Percentiles rank a stretch among this genome's conserved stretches.
These are phyloP conservation scores for Zangia roseola DNA, from an alignment of 768 basidiomycete species.

Conservation along the genomic window DNA sequence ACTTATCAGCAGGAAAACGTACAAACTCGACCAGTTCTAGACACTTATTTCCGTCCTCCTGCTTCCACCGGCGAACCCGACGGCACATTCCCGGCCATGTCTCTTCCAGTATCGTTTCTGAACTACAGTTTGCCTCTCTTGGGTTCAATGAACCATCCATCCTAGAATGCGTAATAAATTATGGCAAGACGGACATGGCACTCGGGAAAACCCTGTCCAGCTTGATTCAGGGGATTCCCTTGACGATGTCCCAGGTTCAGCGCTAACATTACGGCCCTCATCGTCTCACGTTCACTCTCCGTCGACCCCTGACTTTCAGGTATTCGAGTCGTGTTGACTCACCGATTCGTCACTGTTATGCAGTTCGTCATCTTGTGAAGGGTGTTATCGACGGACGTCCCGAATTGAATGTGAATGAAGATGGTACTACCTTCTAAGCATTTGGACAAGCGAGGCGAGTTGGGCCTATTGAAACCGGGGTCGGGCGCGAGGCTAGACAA, in stretches of 20 bases:
- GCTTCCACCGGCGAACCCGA: constrained; percentile 10
- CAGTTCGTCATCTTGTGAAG: too few species aligned
- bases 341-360: too few species aligned
- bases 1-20: constrained; percentile 18
- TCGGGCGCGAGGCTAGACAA: too few species aligned
- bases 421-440: too few species aligned
- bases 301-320: constrained; percentile 7
- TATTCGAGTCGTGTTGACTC: too few species aligned
- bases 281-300: constrained; percentile 13
- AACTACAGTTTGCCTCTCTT: constrained; percentile 10
- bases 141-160: constrained; percentile 1
- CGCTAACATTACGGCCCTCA: constrained; percentile 4
- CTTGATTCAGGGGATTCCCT: constrained; percentile 19
- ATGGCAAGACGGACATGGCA: constrained; percentile 27
- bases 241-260: constrained; percentile 7
- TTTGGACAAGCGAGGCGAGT: too few species aligned
- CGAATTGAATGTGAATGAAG: too few species aligned
- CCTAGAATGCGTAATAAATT: neutral
- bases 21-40: constrained; percentile 19
- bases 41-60: constrained; percentile 26
- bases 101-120: constrained; percentile 17
- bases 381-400: too few species aligned
- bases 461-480: too few species aligned
- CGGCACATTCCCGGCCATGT: constrained; percentile 15
- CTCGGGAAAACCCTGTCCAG: constrained; percentile 23